Base-by-base conservation (phyloP, 495 filamentous ascomycete genomes). In the Penicillium atrosanguineum region DNA sequence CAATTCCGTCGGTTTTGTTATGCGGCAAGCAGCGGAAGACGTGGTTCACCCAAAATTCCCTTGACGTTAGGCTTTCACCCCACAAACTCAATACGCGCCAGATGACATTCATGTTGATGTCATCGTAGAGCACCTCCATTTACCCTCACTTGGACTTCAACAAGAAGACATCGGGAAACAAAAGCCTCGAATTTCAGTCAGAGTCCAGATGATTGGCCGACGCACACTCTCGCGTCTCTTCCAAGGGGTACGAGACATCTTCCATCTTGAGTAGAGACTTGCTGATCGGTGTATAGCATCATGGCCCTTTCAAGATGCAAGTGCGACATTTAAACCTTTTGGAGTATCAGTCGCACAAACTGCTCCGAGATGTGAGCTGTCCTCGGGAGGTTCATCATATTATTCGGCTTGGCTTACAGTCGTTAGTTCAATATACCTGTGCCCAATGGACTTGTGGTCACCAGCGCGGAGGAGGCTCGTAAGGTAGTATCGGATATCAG, bases 361-460 rank as follows among this genome's bases (percentile, higher is more conserved):
- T 69, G 12, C 56, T 69, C 4, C 57, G 56, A 49, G 59, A 69
- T 49, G 66, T 65, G 59, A 14, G 57, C 23, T n/a, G 19, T 7
- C 12, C 16, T 14, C 18, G 18, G 14, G 39, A 15, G 11, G 4
- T 19, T 21, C 15, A 14, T 15, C 20, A n/a, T 18, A 7, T 19
- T 4, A 12, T 7, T 2, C 11, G 38, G 11, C n/a, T 48, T 26
- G 18, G 19, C 55, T 64, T 31, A 57, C 52, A 5, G 12, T 8
- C 31, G 2, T 6, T 9, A 70, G 68, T 70, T 60, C 46, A 39
- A 63, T 16, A 57, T 70, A 12, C 68, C 68, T 19, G 65, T 69
- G 12, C 68, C 68, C 6, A 39, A 55, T 19, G 68, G 68, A 15
- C 50, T 57, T 21, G 50, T 69, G 3, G 65, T 67, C 0, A 52